Evolutionary conservation across 2,329 filamentous ascomycete genomes (phyloP).

Genomic region (Pseudogymnoascus sp.): DNA sequence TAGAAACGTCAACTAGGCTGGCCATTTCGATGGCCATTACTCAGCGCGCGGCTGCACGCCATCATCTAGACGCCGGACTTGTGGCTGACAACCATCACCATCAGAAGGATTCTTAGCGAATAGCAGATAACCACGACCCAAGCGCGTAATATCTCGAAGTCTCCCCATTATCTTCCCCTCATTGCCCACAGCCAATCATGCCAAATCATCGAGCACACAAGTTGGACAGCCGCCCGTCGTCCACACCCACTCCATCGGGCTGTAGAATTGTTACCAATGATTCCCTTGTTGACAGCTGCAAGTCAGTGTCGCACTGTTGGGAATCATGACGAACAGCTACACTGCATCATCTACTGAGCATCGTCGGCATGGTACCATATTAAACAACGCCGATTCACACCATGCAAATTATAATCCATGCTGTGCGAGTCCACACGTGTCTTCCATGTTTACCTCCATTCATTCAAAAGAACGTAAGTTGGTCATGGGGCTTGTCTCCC

Average conservation of each 20-base stretch:
- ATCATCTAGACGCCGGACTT: not conserved
- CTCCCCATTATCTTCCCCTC: not conserved
- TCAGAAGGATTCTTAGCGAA: not conserved
- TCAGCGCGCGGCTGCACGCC: not conserved
- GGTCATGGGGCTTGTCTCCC: not conserved
- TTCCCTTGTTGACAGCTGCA: not conserved
- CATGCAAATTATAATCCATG: not conserved
- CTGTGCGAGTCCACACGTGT: not conserved
- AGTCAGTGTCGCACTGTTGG: not conserved
- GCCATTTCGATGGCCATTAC: not conserved
- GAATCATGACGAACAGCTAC: not conserved
- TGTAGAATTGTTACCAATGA: not conserved
- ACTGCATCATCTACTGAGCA: not conserved
- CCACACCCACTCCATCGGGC: not conserved
- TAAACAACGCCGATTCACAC: not conserved
- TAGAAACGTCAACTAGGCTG: not conserved
- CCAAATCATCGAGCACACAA: not conserved
- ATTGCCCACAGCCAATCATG: not conserved
- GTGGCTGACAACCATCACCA: not conserved
- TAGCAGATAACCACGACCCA: not conserved
- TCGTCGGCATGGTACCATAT: not conserved
- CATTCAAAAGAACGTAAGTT: not conserved
- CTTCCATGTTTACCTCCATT: not conserved
- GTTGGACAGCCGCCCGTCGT: not conserved
- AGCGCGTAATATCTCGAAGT: not conserved